phyloP scores from a whole-genome alignment of 345 rosid species.

The Angophora floribunda region DNA sequence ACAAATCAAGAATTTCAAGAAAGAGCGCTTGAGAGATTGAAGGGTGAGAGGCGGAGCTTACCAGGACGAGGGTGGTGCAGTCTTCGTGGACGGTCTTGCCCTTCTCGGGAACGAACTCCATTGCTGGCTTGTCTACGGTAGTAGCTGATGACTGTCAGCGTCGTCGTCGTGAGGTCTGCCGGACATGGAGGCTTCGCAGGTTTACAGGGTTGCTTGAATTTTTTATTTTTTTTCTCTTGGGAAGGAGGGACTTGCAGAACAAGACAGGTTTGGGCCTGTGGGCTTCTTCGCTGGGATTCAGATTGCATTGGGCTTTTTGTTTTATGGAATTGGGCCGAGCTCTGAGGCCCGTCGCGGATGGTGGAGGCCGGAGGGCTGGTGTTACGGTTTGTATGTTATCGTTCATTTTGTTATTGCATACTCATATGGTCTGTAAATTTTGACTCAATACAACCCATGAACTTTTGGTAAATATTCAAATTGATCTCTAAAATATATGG shows the following conservation, averaged over 20 bases:
- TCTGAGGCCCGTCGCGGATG: neutral
- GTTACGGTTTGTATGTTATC: neutral
- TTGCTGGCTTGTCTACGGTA: neutral
- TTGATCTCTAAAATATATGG: neutral
- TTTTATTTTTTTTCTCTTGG: neutral
- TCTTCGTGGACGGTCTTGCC: slow-evolving; percentile 40
- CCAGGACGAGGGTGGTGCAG: slow-evolving; percentile 64
- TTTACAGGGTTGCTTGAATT: neutral
- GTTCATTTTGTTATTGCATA: neutral
- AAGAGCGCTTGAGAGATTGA: neutral
- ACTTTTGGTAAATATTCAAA: neutral
- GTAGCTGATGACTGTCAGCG: neutral
- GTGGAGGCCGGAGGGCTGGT: neutral
- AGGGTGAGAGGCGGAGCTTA: slow-evolving; percentile 3
- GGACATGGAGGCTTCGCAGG: neutral
- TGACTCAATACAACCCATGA: fast-evolving
- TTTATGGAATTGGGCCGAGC: neutral
- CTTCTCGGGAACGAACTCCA: slow-evolving; percentile 63
- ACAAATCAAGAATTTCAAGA: neutral
- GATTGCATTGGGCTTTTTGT: neutral
- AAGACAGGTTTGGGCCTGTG: neutral
- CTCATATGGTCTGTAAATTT: neutral
- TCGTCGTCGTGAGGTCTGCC: neutral
- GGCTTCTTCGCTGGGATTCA: neutral
- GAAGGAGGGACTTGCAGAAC: neutral